These are phyloP conservation scores for Phanerodontia chrysosporium DNA, from an alignment of 768 basidiomycete species.

Conservation along the genomic window DNA sequence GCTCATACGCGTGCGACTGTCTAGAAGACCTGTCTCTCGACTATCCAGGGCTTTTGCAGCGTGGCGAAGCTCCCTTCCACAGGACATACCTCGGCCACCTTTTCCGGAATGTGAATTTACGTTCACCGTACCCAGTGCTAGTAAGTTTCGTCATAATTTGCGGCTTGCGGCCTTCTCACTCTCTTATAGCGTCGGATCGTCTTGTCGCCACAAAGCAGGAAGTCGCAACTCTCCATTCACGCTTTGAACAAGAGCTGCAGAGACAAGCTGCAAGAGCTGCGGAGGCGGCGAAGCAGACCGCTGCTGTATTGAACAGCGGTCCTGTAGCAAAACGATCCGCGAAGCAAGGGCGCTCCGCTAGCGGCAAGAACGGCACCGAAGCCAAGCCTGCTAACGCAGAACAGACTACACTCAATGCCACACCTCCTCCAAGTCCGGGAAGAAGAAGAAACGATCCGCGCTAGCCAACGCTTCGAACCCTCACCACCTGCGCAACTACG, in stretches of 20 bases:
- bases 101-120: conserved; percentile 54
- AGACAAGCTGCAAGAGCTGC: conserved; percentile 59
- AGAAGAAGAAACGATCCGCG: conserved; percentile 93
- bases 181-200: conserved; percentile 62
- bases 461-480: conserved; percentile 93
- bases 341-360: conserved; percentile 33
- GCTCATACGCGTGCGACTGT: conserved; percentile 43
- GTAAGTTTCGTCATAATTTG: conserved; percentile 51
- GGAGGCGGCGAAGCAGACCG: conserved; percentile 47
- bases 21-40: conserved; percentile 50
- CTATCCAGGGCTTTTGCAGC: conserved; percentile 41
- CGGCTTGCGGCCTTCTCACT: conserved; percentile 10
- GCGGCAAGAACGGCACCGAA: conserved; percentile 11
- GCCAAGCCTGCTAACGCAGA: neutral
- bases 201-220: conserved; percentile 66
- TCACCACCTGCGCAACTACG: conserved; percentile 92
- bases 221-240: conserved; percentile 56
- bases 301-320: conserved; percentile 33
- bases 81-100: conserved; percentile 24
- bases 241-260: conserved; percentile 71
- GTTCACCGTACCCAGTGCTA: conserved; percentile 58
- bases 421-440: conserved; percentile 33
- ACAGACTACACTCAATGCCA: conserved; percentile 13
- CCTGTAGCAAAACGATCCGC: conserved; percentile 33
- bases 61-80: conserved; percentile 33